Percentiles rank a stretch among this genome's conserved stretches.
Conservation (phyloP, 2,329 filamentous ascomycete genomes). For the Exophiala sp. region DNA sequence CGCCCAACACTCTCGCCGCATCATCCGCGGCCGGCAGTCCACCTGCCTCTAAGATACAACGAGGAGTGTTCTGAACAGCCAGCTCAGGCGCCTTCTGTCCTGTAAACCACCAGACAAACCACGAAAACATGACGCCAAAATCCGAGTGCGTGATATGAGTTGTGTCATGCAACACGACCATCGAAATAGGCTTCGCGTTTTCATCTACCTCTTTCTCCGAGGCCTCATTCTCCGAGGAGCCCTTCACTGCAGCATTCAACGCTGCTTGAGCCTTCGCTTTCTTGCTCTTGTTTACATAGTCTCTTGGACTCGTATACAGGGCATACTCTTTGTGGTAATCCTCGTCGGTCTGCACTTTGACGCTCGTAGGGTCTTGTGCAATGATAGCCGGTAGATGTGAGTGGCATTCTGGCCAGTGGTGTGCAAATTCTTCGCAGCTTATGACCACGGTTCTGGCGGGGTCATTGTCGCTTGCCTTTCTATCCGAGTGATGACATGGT, state of each 20-base stretch:
- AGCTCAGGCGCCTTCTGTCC: conserved; percentile 39
- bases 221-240: background rate
- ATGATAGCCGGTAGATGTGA: conserved; percentile 3
- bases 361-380: background rate
- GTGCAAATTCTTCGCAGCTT: conserved; percentile 35
- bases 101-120: conserved; percentile 50
- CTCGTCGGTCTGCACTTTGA: conserved; percentile 7
- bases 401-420: conserved; percentile 52
- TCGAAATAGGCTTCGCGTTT: background rate
- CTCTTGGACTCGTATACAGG: conserved; percentile 2
- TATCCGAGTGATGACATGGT: conserved; percentile 54
- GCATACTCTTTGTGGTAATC: background rate
- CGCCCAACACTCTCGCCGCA: background rate
- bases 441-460: conserved; percentile 25
- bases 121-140: conserved; percentile 76
- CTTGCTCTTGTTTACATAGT: conserved; percentile 8
- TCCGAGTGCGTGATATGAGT: conserved; percentile 79
- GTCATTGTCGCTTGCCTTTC: background rate
- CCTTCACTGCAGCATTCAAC: background rate
- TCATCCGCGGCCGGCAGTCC: background rate
- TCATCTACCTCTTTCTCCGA: background rate
- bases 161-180: conserved; percentile 37
- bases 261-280: background rate
- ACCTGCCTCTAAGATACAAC: conserved; percentile 4
- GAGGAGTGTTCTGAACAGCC: conserved; percentile 5